Conservation (phyloP, 306 rosid genomes). For the Aeschynomene evenia region DNA sequence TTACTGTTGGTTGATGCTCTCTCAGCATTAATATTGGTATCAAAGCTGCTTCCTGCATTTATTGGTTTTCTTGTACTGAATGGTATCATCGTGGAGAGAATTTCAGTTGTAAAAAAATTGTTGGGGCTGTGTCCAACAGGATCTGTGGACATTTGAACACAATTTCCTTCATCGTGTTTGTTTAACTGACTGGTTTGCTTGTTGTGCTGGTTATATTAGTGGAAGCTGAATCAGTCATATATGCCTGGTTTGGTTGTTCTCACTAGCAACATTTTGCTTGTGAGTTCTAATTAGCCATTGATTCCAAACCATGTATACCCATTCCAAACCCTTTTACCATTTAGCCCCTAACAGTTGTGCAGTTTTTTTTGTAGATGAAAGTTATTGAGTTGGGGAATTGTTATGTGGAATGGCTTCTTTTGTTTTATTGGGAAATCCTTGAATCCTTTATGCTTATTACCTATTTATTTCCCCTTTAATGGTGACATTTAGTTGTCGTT, state of each 20-base stretch:
- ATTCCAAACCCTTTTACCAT: neutral
- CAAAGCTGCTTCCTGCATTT: neutral
- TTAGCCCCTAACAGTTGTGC: neutral
- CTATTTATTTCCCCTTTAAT: neutral
- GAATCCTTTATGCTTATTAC: neutral
- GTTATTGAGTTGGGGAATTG: neutral
- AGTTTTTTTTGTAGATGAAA: neutral
- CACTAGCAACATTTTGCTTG: neutral
- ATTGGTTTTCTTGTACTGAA: neutral
- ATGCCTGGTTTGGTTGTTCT: neutral
- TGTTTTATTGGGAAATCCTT: slow-evolving; percentile 18
- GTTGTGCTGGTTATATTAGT: slow-evolving; percentile 3
- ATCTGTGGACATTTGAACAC: neutral
- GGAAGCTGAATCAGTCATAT: neutral
- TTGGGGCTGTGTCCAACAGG: neutral
- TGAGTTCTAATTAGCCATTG: neutral
- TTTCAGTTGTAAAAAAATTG: neutral
- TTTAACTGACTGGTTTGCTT: neutral
- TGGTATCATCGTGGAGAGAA: neutral
- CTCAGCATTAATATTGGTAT: neutral
- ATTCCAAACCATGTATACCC: neutral
- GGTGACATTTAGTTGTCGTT: slow-evolving; percentile 20
- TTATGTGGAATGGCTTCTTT: slow-evolving; percentile 17
- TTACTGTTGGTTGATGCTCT: neutral
- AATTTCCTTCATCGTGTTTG: too few species aligned